phyloP scores from a whole-genome alignment of 1,284 basidiomycete genomes.

The Lentinula novae-zelandiae region DNA sequence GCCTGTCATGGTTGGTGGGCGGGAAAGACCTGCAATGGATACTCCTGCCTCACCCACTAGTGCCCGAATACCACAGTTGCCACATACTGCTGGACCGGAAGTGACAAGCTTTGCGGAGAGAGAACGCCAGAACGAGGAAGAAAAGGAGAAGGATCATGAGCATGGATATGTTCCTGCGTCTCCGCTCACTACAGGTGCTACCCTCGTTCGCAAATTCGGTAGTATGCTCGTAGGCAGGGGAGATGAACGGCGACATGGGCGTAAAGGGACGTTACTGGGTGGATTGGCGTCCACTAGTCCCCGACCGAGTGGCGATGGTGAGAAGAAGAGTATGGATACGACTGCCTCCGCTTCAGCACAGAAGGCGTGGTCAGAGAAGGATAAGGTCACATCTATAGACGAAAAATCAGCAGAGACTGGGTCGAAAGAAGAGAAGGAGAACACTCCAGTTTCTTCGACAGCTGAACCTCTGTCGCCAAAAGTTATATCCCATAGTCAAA shows the following conservation, averaged over 20 bases:
- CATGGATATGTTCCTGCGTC: constrained; percentile 26
- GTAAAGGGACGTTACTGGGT: constrained; percentile 49
- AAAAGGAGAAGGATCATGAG: constrained; percentile 22
- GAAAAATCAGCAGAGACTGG: constrained; percentile 19
- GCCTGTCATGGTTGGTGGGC: background rate
- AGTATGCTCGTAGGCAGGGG: constrained; percentile 55
- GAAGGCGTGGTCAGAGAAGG: constrained; percentile 14
- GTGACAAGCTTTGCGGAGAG: constrained; percentile 21
- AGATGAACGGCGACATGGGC: constrained; percentile 33
- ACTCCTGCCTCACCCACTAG: background rate
- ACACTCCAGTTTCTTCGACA: background rate
- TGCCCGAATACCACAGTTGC: background rate
- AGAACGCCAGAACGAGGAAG: constrained; percentile 25
- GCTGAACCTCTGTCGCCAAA: constrained; percentile 18
- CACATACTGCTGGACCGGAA: constrained; percentile 14
- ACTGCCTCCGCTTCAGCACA: constrained; percentile 6
- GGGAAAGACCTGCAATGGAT: constrained; percentile 1
- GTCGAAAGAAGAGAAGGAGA: constrained; percentile 17
- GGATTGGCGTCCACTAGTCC: constrained; percentile 34
- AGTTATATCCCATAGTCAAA: constrained; percentile 43
- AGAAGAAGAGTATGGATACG: constrained; percentile 14
- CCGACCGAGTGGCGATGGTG: constrained; percentile 34
- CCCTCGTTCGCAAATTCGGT: constrained; percentile 73
- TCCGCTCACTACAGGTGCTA: constrained; percentile 54
- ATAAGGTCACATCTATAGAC: background rate